Evolutionary conservation across 345 rosid species (phyloP), one percentile per base, ranked within the genome.

Genomic region (Lepidium aucheri): DNA sequence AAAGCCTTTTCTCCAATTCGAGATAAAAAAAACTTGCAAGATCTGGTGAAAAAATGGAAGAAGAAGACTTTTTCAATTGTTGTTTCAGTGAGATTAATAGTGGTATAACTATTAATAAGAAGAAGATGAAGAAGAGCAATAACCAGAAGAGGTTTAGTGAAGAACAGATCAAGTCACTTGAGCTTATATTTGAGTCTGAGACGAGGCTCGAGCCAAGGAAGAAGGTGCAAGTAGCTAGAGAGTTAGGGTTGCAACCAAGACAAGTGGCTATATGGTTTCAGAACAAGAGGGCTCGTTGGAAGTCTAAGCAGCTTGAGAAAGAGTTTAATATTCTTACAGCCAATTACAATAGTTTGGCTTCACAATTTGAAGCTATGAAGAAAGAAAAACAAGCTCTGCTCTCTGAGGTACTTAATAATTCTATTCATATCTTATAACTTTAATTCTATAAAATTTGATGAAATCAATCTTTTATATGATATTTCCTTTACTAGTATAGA

Each of bases 231-330:
- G 24, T 84, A 11, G 92, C 96, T 1, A 63, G 73, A 53, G 92
- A 89, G 62, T 81, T 89, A 2, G 90, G 84, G 63, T 74, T 89
- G 51, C 86, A 89, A 69, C 92, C 96, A n/a, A 83, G 90, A 26
- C 96, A 89, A 69, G 84, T 89, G 18, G 88, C 96, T 53, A 86
- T 89, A 63, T 89, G 96, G 92, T 86, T 89, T 63, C 92, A 24
- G 26, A 24, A 24, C 26, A 24, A 24, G 26, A 24, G 26, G 26
- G 26, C 26, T 24, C 26, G 26, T 41, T 84, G 89, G 91, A 88
- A 84, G 65, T 80, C 91, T 4, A 88, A 84, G 68, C 89, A 76
- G 74, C 72, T 88, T 6, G 90, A 84, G 77, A 79, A 79, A 39
- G 85, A 88, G 26, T 88, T 82, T 74, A 76, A 60, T 24, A 55